Conservation (phyloP, 2,329 filamentous ascomycete species). For the Diaporthe sp. region DNA sequence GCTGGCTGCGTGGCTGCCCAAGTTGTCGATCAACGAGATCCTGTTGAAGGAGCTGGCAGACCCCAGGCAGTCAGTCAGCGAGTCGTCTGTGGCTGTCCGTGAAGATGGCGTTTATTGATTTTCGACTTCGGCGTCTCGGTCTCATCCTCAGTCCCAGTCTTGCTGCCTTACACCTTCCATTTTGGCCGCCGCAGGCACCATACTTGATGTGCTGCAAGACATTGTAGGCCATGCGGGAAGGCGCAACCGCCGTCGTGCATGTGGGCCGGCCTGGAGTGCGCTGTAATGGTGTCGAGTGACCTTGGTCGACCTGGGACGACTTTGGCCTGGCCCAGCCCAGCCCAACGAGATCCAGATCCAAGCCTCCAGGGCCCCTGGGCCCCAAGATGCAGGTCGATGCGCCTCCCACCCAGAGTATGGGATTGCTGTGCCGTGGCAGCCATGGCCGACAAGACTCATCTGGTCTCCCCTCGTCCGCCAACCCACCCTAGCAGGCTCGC, state of each 20-base stretch:
- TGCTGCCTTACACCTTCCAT: background rate
- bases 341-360: slow-evolving; percentile 30
- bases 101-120: background rate
- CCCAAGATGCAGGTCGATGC: slow-evolving; percentile 13
- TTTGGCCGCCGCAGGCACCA: background rate
- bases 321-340: slow-evolving; percentile 5
- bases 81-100: background rate
- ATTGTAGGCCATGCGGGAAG: background rate
- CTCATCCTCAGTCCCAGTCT: background rate
- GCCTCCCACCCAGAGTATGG: background rate
- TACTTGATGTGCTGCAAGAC: background rate
- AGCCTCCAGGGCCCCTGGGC: background rate
- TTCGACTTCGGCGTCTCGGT: background rate
- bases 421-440: slow-evolving; percentile 14
- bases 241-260: slow-evolving; percentile 7
- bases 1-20: slow-evolving; percentile 19
- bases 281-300: slow-evolving; percentile 10
- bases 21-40: slow-evolving; percentile 4
- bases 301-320: slow-evolving; percentile 18
- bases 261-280: background rate
- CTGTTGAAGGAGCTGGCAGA: background rate
- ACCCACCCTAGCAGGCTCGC: background rate
- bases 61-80: background rate
- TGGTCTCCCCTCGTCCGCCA: slow-evolving; percentile 2
- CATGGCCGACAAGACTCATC: background rate